Evolutionary conservation across 2,329 filamentous ascomycete genomes (phyloP).

Genomic region (Aspergillus pseudoviridinutans): DNA sequence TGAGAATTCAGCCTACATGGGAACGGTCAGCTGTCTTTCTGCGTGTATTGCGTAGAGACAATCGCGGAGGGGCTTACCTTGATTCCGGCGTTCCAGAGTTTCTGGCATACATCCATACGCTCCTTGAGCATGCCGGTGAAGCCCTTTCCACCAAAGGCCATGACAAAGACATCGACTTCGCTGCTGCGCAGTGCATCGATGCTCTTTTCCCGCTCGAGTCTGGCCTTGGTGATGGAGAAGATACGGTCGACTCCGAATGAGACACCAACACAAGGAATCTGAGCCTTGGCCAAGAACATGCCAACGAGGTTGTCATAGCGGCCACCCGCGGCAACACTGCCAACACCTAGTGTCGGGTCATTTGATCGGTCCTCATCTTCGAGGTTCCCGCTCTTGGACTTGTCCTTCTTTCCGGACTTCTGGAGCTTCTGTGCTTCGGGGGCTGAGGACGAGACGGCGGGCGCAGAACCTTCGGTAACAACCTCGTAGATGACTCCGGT

Average conservation of each 20-base stretch:
- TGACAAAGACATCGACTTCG: slow-evolving; percentile 87
- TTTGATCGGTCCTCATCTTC: slow-evolving; percentile 67
- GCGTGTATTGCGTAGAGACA: neutral
- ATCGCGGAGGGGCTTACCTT: slow-evolving; percentile 51
- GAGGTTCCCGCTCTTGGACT: slow-evolving; percentile 48
- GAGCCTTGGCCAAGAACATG: slow-evolving; percentile 83
- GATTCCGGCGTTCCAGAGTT: slow-evolving; percentile 81
- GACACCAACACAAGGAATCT: slow-evolving; percentile 86
- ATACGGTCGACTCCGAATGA: slow-evolving; percentile 96
- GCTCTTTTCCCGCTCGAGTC: slow-evolving; percentile 58
- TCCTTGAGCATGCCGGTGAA: slow-evolving; percentile 77
- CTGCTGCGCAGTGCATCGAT: slow-evolving; percentile 58
- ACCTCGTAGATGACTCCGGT: slow-evolving; percentile 90
- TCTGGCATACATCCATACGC: slow-evolving; percentile 73
- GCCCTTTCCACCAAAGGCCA: slow-evolving; percentile 87
- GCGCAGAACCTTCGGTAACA: slow-evolving; percentile 73
- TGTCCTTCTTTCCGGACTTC: slow-evolving; percentile 42
- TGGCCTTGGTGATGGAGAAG: slow-evolving; percentile 83
- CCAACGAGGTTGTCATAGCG: slow-evolving; percentile 90
- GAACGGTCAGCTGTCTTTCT: slow-evolving; percentile 16
- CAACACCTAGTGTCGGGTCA: slow-evolving; percentile 77
- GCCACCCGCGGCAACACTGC: slow-evolving; percentile 83
- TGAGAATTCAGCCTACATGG: slow-evolving; percentile 67
- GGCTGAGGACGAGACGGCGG: slow-evolving; percentile 41
- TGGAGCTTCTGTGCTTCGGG: slow-evolving; percentile 32